Percentiles rank a stretch among this genome's conserved stretches.
Evolutionary conservation across 768 basidiomycete genomes (phyloP).

Genomic region (Tephrocybe rancida): DNA sequence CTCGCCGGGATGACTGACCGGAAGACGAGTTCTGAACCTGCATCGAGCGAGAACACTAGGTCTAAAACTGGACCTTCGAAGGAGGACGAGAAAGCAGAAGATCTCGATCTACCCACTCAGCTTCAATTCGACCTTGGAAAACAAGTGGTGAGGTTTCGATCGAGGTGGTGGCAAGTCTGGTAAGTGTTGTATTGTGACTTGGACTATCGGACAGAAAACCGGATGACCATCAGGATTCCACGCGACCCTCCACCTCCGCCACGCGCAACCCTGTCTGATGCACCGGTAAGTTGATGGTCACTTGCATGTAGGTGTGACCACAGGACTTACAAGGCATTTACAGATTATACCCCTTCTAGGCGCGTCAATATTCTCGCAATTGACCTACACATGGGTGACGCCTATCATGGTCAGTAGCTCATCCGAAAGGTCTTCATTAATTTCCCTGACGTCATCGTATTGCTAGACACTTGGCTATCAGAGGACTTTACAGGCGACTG

Average conservation of each 20-base stretch:
- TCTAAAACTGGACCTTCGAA: not conserved
- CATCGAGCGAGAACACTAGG: not conserved
- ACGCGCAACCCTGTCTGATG: constrained; percentile 56
- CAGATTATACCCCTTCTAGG: constrained; percentile 58
- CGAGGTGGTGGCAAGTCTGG: constrained; percentile 61
- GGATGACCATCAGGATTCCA: constrained; percentile 48
- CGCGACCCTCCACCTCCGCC: constrained; percentile 59
- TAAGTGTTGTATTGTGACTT: constrained; percentile 17
- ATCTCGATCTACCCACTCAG: constrained; percentile 6
- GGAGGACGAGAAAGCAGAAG: constrained; percentile 8
- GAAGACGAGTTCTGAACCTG: constrained; percentile 2
- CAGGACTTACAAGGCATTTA: not conserved
- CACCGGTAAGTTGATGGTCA: constrained; percentile 33
- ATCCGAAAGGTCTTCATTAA: not conserved
- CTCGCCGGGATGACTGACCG: not conserved
- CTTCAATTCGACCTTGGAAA: constrained; percentile 44
- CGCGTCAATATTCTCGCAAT: constrained; percentile 58
- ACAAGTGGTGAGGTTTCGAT: constrained; percentile 40
- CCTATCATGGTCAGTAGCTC: constrained; percentile 48
- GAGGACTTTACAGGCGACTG: constrained; percentile 71
- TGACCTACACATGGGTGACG: constrained; percentile 70
- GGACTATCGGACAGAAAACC: not conserved
- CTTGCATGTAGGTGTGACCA: not conserved
- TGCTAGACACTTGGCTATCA: constrained; percentile 63
- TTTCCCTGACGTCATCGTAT: not conserved